Conservation (phyloP, 208 protist species). For the Tritrichomonas musculus region DNA sequence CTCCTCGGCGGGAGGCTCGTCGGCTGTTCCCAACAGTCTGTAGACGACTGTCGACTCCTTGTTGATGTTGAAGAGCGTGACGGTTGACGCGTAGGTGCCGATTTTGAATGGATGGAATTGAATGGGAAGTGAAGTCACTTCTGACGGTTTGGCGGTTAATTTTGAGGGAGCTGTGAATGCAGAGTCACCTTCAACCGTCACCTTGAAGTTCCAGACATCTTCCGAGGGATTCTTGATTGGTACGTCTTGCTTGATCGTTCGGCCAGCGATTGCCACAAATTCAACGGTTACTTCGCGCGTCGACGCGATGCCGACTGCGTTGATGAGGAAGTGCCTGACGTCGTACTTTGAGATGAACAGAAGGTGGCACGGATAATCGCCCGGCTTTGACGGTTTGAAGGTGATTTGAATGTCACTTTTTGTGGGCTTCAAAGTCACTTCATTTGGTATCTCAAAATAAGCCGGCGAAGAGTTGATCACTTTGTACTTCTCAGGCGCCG, state of each 20-base stretch:
- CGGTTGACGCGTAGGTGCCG: neutral
- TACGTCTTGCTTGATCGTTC: neutral
- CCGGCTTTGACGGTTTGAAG: neutral
- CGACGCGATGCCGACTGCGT: neutral
- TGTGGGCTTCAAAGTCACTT: neutral
- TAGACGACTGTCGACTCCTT: constrained; percentile 21
- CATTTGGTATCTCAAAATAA: neutral
- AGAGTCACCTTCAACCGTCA: neutral
- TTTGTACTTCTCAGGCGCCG: neutral
- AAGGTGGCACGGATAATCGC: neutral
- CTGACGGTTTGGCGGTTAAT: neutral
- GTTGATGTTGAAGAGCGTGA: neutral
- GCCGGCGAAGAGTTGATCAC: neutral
- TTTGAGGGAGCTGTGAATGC: neutral
- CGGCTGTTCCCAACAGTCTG: neutral
- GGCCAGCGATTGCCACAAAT: neutral
- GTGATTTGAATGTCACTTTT: neutral
- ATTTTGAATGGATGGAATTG: neutral
- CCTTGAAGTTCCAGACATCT: neutral
- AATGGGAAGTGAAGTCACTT: neutral
- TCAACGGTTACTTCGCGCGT: neutral
- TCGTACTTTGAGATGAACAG: neutral
- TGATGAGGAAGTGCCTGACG: neutral
- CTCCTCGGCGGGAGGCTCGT: neutral
- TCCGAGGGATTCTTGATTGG: neutral